Evolutionary conservation across 192 early-diverging fungal genomes (phyloP).

Genomic region (Linnemannia elongata): DNA sequence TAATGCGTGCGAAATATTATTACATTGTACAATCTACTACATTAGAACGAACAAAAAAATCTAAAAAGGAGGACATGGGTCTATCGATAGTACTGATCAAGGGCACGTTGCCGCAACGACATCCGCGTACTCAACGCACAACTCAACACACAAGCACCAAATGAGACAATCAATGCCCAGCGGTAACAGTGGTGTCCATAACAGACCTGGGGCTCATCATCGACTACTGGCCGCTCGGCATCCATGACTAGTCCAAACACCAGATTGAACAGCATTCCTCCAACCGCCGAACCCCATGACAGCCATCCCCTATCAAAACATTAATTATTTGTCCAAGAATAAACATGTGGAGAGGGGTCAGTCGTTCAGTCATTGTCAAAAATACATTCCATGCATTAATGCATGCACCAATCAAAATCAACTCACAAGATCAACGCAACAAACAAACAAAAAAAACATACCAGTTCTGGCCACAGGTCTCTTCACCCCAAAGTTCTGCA

Average conservation of each 20-base stretch:
- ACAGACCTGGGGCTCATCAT: conserved; percentile 19
- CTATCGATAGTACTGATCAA: not conserved
- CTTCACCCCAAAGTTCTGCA: conserved; percentile 49
- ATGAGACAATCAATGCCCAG: conserved; percentile 29
- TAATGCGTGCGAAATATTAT: too few species aligned
- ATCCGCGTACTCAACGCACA: conserved; percentile 15
- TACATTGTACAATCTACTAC: too few species aligned
- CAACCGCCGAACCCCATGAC: conserved; percentile 48
- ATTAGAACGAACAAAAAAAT: too few species aligned
- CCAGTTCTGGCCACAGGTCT: conserved; percentile 54
- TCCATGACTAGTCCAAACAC: conserved; percentile 51
- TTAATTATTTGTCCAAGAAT: not conserved
- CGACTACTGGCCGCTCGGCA: conserved; percentile 14
- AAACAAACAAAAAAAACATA: conserved; percentile 7
- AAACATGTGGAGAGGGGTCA: not conserved
- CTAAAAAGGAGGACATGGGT: too few species aligned
- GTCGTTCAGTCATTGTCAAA: not conserved
- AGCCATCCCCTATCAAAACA: conserved; percentile 37
- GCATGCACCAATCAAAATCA: not conserved
- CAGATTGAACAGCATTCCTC: conserved; percentile 51
- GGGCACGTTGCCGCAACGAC: conserved; percentile 10
- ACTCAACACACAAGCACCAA: conserved; percentile 29
- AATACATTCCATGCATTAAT: not conserved
- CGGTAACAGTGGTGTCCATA: conserved; percentile 44
- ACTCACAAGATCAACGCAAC: too few species aligned